Conservation (phyloP, 1,284 basidiomycete species). For the Rhodofomes roseus region DNA sequence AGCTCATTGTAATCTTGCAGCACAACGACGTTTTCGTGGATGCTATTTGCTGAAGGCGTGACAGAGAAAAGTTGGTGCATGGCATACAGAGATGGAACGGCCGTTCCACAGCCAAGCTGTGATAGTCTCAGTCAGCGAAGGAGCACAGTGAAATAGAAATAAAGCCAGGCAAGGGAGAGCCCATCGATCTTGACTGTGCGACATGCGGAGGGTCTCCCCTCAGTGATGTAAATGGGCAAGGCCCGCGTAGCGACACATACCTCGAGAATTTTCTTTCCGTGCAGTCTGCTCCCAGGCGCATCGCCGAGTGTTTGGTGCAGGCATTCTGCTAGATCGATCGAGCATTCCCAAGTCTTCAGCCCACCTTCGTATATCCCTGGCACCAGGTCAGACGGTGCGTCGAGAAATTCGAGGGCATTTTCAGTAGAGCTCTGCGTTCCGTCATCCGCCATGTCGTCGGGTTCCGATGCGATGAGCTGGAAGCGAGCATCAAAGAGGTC, state of each 20-base stretch:
- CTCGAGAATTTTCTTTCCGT: slow-evolving; percentile 59
- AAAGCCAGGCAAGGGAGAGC: no score
- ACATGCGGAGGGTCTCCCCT: no score
- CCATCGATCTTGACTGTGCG: no score
- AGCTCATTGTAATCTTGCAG: slow-evolving; percentile 93
- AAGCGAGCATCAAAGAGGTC: slow-evolving; percentile 95
- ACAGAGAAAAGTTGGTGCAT: slow-evolving; percentile 58
- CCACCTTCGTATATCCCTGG: slow-evolving; percentile 95
- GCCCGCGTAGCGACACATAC: no score
- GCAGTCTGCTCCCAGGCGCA: slow-evolving; percentile 14
- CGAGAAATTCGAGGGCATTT: slow-evolving; percentile 52
- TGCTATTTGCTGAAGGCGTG: slow-evolving; percentile 9
- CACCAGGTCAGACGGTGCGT: slow-evolving; percentile 86
- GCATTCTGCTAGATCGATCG: slow-evolving; percentile 78
- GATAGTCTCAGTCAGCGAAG: neutral
- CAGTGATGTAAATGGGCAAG: no score
- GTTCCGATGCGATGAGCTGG: slow-evolving; percentile 65
- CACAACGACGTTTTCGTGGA: slow-evolving; percentile 56
- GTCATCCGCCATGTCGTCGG: slow-evolving; percentile 21
- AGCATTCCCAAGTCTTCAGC: slow-evolving; percentile 97
- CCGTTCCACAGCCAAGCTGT: slow-evolving; percentile 92
- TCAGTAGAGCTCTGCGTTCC: slow-evolving; percentile 9
- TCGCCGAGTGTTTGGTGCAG: slow-evolving; percentile 35
- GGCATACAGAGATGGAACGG: slow-evolving; percentile 77
- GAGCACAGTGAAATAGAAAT: no score